Conservation (phyloP, 225 moss, liverwort and hornwort species). For the Bryum argenteum region DNA sequence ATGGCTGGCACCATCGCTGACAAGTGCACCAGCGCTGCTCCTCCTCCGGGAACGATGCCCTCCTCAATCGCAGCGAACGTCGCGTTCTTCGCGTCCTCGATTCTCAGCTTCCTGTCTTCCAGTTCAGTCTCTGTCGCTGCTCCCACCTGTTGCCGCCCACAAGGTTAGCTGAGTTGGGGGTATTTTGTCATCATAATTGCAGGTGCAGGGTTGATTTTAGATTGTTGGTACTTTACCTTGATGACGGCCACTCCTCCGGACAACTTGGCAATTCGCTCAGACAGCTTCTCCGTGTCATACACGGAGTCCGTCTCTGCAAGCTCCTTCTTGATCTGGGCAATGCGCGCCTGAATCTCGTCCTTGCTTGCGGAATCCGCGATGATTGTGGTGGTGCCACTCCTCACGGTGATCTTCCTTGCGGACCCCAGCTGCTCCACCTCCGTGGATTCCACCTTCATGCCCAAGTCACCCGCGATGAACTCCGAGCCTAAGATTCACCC, state of each 20-base stretch:
- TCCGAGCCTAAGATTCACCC: slow-evolving; percentile 56
- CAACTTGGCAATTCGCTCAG: slow-evolving; percentile 92
- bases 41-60: slow-evolving; percentile 95
- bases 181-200: background rate
- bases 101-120: slow-evolving; percentile 86
- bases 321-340: slow-evolving; percentile 98
- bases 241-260: slow-evolving; percentile 96
- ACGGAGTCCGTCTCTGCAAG: slow-evolving; percentile 82
- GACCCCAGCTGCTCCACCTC: slow-evolving; percentile 81
- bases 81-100: slow-evolving; percentile 97
- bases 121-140: slow-evolving; percentile 93
- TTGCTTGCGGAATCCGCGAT: slow-evolving; percentile 93
- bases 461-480: slow-evolving; percentile 85
- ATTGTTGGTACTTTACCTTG: slow-evolving; percentile 32
- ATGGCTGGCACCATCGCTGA: slow-evolving; percentile 71
- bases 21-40: slow-evolving; percentile 85
- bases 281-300: slow-evolving; percentile 96
- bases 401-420: slow-evolving; percentile 82
- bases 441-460: slow-evolving; percentile 70
- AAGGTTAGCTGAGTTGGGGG: no score
- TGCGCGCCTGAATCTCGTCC: slow-evolving; percentile 93
- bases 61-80: slow-evolving; percentile 98
- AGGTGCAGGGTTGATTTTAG: no score
- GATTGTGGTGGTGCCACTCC: slow-evolving; percentile 68
- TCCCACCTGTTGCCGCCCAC: slow-evolving; percentile 48